Conservation (phyloP, 176 grass and related monocot species). For the Rhynchospora tenuis region DNA sequence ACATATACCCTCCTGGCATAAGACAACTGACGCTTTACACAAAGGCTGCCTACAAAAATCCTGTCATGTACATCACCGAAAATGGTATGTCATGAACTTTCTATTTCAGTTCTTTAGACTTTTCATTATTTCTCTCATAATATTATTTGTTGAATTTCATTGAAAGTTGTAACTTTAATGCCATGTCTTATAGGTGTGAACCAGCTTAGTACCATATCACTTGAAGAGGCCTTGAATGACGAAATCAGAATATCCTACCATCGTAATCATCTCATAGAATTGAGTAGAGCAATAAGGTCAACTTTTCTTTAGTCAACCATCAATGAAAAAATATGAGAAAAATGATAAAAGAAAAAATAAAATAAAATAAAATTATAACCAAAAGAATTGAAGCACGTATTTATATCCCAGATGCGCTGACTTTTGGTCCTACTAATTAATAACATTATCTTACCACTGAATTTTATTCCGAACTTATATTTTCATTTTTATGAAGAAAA, state of each 20-base stretch:
- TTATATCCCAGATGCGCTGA: no score
- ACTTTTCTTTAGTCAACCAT: neutral
- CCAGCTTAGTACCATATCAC: conserved; percentile 13
- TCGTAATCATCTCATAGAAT: neutral
- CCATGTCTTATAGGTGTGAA: neutral
- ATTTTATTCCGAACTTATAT: no score
- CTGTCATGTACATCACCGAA: conserved; percentile 43
- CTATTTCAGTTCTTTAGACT: neutral
- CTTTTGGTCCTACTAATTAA: no score
- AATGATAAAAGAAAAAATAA: no score
- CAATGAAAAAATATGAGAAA: neutral
- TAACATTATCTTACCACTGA: no score
- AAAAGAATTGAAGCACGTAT: no score
- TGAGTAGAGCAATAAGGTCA: neutral
- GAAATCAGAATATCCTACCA: conserved; percentile 35
- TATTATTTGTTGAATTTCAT: neutral
- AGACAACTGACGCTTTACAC: conserved; percentile 26
- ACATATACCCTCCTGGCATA: conserved; percentile 39
- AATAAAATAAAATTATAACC: no score
- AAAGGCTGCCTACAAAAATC: conserved; percentile 26
- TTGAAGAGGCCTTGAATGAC: conserved; percentile 59
- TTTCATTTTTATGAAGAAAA: no score
- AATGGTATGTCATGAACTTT: conserved; percentile 17
- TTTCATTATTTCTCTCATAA: neutral
- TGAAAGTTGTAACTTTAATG: neutral